A percentile compares a stretch with the other conserved stretches of the same genome.
Evolutionary conservation across 208 protist genomes (phyloP).

Genomic region (Trypanosomatidae sp.): DNA sequence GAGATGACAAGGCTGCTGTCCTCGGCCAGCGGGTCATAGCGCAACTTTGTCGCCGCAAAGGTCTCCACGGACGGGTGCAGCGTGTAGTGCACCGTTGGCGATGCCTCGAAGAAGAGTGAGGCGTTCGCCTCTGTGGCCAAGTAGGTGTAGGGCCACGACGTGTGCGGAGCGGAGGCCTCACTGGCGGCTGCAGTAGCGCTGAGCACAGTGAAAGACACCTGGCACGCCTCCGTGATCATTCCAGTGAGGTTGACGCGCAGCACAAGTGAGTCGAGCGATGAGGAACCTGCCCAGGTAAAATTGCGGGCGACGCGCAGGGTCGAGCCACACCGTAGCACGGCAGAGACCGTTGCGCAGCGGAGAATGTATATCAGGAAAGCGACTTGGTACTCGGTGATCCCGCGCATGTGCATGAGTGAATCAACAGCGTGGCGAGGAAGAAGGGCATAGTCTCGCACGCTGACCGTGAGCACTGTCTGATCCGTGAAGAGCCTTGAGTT

Average conservation of each 20-base stretch:
- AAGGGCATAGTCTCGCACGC: constrained; percentile 20
- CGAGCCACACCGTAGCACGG: constrained; percentile 11
- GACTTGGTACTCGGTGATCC: constrained; percentile 24
- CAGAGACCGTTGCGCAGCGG: constrained; percentile 23
- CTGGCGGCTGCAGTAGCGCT: constrained; percentile 5
- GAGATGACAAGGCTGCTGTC: constrained; percentile 18
- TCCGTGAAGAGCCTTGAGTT: constrained; percentile 16
- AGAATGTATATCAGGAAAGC: constrained; percentile 25
- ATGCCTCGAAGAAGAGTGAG: constrained; percentile 17
- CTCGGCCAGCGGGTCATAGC: constrained; percentile 13
- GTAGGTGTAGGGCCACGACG: constrained; percentile 26
- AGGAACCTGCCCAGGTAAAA: constrained; percentile 17
- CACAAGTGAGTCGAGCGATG: constrained; percentile 13
- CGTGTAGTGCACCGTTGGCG: constrained; percentile 4
- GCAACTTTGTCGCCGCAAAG: neutral
- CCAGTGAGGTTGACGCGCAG: constrained; percentile 17
- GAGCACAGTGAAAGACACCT: constrained; percentile 13
- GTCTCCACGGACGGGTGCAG: constrained; percentile 8
- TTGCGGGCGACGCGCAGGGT: neutral
- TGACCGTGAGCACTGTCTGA: constrained; percentile 22
- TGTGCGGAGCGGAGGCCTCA: constrained; percentile 4
- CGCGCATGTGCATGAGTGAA: constrained; percentile 18
- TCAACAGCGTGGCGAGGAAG: constrained; percentile 10
- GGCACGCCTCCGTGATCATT: constrained; percentile 9
- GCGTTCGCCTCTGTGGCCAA: constrained; percentile 8